Conservation (phyloP, 805 yeast genomes). For the Starmerella stigmatis region DNA sequence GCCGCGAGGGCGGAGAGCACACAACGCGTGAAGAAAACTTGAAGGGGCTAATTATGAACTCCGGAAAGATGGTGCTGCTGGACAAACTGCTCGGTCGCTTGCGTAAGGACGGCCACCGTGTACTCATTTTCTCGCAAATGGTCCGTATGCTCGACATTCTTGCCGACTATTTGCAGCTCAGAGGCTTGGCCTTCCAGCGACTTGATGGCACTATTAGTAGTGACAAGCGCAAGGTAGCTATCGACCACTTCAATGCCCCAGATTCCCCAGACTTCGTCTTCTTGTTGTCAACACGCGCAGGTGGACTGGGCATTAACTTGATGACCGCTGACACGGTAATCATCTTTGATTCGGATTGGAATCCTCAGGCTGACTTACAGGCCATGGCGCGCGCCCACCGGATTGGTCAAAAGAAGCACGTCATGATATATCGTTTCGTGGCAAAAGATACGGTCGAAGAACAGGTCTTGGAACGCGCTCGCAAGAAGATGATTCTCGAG, state of each 20-base stretch:
- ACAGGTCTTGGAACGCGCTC: slow-evolving; percentile 89
- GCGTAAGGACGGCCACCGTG: slow-evolving; percentile 90
- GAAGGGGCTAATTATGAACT: slow-evolving; percentile 90
- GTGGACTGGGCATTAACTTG: slow-evolving; percentile 94
- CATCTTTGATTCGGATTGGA: slow-evolving; percentile 97
- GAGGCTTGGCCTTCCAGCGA: slow-evolving; percentile 82
- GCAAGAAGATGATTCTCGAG: slow-evolving; percentile 96
- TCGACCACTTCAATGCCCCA: slow-evolving; percentile 92
- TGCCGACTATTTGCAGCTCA: slow-evolving; percentile 82
- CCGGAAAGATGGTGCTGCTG: slow-evolving; percentile 94
- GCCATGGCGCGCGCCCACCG: slow-evolving; percentile 99
- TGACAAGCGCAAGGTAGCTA: slow-evolving; percentile 82
- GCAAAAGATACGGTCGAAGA: slow-evolving; percentile 97
- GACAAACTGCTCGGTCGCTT: slow-evolving; percentile 80
- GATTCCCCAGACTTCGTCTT: slow-evolving; percentile 88
- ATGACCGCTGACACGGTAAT: slow-evolving; percentile 99
- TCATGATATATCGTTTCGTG: slow-evolving; percentile 94
- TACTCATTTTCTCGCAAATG: slow-evolving; percentile 92
- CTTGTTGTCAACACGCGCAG: slow-evolving; percentile 88
- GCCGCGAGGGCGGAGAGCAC: slow-evolving; percentile 47
- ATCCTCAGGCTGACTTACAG: slow-evolving; percentile 97
- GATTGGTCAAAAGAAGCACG: slow-evolving; percentile 98
- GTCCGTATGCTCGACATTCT: slow-evolving; percentile 89
- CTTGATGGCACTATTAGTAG: slow-evolving; percentile 96
- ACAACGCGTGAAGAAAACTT: slow-evolving; percentile 66